Percentiles rank a stretch among this genome's conserved stretches.
Conservation (phyloP, 257 asterid genomes). For the Solanum rostratum region DNA sequence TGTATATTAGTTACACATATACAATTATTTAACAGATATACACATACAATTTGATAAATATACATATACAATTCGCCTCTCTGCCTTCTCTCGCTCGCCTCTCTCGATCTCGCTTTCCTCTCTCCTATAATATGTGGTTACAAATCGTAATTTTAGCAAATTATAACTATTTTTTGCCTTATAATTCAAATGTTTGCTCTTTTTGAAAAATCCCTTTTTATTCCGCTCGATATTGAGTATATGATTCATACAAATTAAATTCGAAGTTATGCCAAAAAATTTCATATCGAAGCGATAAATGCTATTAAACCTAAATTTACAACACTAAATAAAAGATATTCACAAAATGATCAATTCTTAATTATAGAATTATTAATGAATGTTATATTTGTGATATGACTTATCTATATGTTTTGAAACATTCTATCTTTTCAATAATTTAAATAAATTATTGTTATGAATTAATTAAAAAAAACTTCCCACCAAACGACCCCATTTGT, state of each 20-base stretch:
- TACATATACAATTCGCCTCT: too few species aligned
- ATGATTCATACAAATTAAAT: background rate
- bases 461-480: background rate
- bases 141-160: too few species aligned
- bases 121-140: too few species aligned
- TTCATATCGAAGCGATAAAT: background rate
- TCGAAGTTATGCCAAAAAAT: rapidly evolving
- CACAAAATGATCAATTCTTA: background rate
- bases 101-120: too few species aligned
- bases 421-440: background rate
- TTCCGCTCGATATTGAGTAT: background rate
- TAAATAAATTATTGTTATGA: background rate
- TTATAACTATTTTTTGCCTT: too few species aligned
- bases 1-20: too few species aligned
- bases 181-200: too few species aligned
- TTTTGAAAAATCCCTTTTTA: background rate
- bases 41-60: too few species aligned
- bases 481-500: background rate
- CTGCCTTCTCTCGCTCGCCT: too few species aligned
- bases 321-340: background rate
- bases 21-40: too few species aligned
- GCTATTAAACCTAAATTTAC: background rate
- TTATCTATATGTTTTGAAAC: background rate
- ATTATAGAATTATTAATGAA: background rate
- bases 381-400: background rate